phyloP scores from a whole-genome alignment of 371 early-diverging fungal species.

The Mortierella sp. region DNA sequence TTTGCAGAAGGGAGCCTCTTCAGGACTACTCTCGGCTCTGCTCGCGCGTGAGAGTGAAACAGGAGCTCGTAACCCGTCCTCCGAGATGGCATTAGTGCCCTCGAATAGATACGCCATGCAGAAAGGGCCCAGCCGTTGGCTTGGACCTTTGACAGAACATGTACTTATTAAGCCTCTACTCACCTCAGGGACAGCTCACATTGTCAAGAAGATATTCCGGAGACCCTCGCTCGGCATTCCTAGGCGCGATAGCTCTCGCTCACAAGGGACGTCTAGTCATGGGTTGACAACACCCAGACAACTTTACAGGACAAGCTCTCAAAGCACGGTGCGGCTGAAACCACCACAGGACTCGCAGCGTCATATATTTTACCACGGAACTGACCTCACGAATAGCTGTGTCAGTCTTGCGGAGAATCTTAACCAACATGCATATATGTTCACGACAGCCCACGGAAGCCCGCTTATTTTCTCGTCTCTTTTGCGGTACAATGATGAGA shows the following conservation, averaged over 20 bases:
- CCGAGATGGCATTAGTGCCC: conserved; percentile 5
- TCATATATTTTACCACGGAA: conserved; percentile 42
- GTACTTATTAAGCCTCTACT: conserved; percentile 38
- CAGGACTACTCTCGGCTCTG: conserved; percentile 32
- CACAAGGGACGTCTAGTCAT: conserved; percentile 11
- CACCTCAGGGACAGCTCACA: conserved; percentile 39
- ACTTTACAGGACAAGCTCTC: conserved; percentile 8
- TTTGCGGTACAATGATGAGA: conserved; percentile 43
- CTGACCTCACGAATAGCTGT: conserved; percentile 26
- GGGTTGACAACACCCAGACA: conserved; percentile 8
- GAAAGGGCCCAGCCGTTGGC: conserved; percentile 33
- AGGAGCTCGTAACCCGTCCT: conserved; percentile 2
- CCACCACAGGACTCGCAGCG: conserved; percentile 28
- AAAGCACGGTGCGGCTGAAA: conserved; percentile 3
- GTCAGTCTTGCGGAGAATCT: conserved; percentile 46
- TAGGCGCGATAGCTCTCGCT: conserved; percentile 19
- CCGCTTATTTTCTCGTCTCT: conserved; percentile 42
- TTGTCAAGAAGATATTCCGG: conserved; percentile 45
- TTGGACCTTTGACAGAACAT: conserved; percentile 43
- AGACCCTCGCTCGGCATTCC: conserved; percentile 25
- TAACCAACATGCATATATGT: conserved; percentile 47
- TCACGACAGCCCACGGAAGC: conserved; percentile 45
- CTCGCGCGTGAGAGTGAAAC: conserved; percentile 34
- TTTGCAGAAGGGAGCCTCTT: background rate
- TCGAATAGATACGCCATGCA: conserved; percentile 17